Evolutionary conservation across 345 rosid species (phyloP), one percentile per base, ranked within the genome.

Genomic region (Lagerstroemia speciosa): DNA sequence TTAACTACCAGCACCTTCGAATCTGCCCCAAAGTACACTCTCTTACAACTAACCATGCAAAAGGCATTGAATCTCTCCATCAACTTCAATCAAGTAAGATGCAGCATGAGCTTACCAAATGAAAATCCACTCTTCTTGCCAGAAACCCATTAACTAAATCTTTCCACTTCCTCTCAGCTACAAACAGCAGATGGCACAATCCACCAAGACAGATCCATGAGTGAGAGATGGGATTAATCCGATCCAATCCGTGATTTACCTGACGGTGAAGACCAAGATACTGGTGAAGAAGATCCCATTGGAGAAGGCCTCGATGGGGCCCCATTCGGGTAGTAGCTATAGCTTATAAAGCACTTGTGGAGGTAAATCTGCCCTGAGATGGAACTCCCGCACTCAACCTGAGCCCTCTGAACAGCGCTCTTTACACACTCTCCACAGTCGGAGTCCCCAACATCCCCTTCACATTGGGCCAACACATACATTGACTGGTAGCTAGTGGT

Each of bases 391-490:
- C 99, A 94, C 71, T 94, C 99, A 6, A 87, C 97, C 76, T 94
- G 98, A 71, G 97, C 93, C 70, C 73, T 81, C 76, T 91, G 92
- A 30, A 85, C 79, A 45, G 99, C 99, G 72, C 65, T 84, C 68
- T 84, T 89, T 19, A 89, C 79, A 76, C 99, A 94, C 4, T 75
- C 86, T 7, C 84, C 93, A 73, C 99, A 94, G 80, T 94, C 99
- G 0, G 97, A 84, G 79, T 88, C 98, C 41, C 98, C 99, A 19
- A 94, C 74, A 71, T 91, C 98, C 3, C 99, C 99, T 73, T 94
- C 92, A 77, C 99, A 94, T 71, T 94, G 99, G 36, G 91, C 99
- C 76, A 94, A 78, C 11, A 91, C 74, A 75, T 81, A 87, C 66
- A 94, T 74, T 5, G 86, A 78, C 69, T 91, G 82, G 73, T 88